Evolutionary conservation across 192 early-diverging fungal genomes (phyloP).

Genomic region (Phycomyces blakesleeanus): DNA sequence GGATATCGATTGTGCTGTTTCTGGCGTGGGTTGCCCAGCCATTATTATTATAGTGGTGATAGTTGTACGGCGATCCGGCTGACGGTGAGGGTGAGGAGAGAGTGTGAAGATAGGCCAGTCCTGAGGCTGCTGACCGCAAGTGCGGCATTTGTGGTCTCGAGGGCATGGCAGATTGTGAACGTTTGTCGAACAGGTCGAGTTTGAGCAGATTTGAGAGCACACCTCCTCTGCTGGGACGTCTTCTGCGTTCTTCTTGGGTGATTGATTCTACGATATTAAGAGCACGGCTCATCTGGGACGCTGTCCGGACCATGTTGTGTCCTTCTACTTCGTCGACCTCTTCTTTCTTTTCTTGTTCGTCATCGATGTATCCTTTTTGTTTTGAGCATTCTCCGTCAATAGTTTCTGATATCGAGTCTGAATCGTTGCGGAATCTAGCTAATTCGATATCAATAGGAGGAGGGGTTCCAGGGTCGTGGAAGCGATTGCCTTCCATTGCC

Average conservation of each 20-base stretch:
- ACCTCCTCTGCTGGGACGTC: conserved; percentile 33
- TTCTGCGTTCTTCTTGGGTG: conserved; percentile 3
- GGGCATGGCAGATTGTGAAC: conserved; percentile 4
- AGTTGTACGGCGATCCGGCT: background rate
- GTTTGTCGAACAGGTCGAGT: conserved; percentile 29
- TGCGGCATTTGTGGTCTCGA: conserved; percentile 6
- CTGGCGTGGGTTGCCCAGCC: background rate
- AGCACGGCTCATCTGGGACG: conserved; percentile 8
- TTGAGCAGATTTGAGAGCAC: conserved; percentile 44
- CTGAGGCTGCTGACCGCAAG: conserved; percentile 7
- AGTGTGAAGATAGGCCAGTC: conserved; percentile 1
- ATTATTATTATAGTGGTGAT: too few relatives aligned
- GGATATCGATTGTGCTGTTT: conserved; percentile 17
- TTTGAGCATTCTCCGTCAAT: background rate
- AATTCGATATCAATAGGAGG: conserved; percentile 4
- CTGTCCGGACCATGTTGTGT: background rate
- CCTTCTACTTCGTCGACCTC: background rate
- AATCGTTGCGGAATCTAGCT: background rate
- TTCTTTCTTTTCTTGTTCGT: background rate
- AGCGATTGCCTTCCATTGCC: conserved; percentile 24
- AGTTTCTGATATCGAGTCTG: background rate
- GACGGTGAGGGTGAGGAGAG: too few relatives aligned
- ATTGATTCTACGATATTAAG: conserved; percentile 23
- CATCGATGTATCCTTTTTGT: background rate
- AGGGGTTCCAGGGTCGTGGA: conserved; percentile 22